A percentile compares a stretch with the other conserved stretches of the same genome.
Evolutionary conservation across 495 filamentous ascomycete genomes (phyloP).

Genomic region (Tetracladium setigerum): DNA sequence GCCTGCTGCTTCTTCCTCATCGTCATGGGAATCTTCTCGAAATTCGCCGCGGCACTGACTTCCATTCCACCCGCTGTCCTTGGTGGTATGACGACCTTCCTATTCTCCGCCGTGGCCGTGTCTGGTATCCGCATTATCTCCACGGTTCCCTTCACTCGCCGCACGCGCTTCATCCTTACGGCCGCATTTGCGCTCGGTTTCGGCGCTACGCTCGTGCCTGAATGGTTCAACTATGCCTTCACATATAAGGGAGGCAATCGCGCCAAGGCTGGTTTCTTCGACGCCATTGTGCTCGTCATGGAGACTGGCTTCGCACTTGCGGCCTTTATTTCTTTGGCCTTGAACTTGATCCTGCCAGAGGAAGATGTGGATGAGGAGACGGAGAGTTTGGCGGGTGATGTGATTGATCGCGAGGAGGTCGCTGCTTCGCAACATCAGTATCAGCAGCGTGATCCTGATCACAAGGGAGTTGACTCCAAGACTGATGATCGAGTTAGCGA

Average conservation of each 20-base stretch:
- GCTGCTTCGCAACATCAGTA: not conserved
- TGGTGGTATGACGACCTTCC: constrained; percentile 90
- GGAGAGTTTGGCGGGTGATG: constrained; percentile 33
- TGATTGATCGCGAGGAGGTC: constrained; percentile 6
- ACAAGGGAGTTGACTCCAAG: too few species aligned
- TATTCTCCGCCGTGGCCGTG: constrained; percentile 78
- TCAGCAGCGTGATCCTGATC: too few species aligned
- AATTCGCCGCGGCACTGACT: constrained; percentile 84
- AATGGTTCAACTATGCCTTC: constrained; percentile 72
- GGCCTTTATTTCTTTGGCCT: constrained; percentile 58
- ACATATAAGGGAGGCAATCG: constrained; percentile 61
- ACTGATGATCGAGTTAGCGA: too few species aligned
- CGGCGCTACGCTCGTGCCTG: constrained; percentile 74
- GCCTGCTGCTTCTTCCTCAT: constrained; percentile 69
- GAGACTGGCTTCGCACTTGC: constrained; percentile 72
- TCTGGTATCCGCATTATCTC: constrained; percentile 82
- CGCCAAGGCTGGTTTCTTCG: constrained; percentile 66
- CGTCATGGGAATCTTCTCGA: constrained; percentile 84
- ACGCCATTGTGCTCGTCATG: constrained; percentile 76
- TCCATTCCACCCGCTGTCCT: constrained; percentile 75
- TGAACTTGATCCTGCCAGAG: constrained; percentile 67
- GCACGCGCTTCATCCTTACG: constrained; percentile 84
- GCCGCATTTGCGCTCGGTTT: constrained; percentile 70
- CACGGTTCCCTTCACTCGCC: constrained; percentile 69
- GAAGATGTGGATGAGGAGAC: constrained; percentile 49